Conservation (phyloP, 768 basidiomycete genomes). For the Kwoniella sp. region DNA sequence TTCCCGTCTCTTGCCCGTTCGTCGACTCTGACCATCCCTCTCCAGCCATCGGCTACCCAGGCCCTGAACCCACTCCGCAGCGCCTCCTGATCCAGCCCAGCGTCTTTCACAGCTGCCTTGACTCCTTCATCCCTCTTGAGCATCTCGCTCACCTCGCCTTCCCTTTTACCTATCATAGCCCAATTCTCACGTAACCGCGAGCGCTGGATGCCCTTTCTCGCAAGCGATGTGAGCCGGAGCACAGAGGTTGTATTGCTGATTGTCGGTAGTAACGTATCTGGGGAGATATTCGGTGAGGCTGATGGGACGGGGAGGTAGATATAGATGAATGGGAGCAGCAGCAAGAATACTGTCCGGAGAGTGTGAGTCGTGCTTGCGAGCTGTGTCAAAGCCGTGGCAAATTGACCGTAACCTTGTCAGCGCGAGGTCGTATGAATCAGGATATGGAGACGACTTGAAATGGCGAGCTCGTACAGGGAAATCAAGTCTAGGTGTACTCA, state of each 20-base stretch:
- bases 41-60: conserved; percentile 40
- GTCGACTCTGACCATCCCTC: conserved; percentile 36
- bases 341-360: conserved; percentile 32
- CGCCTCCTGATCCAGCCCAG: conserved; percentile 16
- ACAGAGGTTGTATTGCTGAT: conserved; percentile 32
- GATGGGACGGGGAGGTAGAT: conserved; percentile 36
- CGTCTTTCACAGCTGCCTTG: conserved; percentile 10
- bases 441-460: neutral
- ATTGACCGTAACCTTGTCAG: neutral
- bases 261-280: conserved; percentile 13
- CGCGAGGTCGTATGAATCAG: neutral
- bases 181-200: conserved; percentile 16
- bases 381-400: conserved; percentile 10
- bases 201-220: conserved; percentile 18
- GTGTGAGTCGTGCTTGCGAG: conserved; percentile 37
- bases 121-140: conserved; percentile 27
- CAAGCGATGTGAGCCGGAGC: conserved; percentile 35
- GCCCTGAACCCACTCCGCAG: conserved; percentile 21
- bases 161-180: conserved; percentile 11
- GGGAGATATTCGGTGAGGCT: neutral
- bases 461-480: neutral
- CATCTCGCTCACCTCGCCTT: conserved; percentile 3
- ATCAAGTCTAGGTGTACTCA: conserved; percentile 21
- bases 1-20: too few species aligned
- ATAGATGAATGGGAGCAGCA: conserved; percentile 29